Evolutionary conservation across 306 rosid species (phyloP).

Genomic region (Sphenostylis stenocarpa): DNA sequence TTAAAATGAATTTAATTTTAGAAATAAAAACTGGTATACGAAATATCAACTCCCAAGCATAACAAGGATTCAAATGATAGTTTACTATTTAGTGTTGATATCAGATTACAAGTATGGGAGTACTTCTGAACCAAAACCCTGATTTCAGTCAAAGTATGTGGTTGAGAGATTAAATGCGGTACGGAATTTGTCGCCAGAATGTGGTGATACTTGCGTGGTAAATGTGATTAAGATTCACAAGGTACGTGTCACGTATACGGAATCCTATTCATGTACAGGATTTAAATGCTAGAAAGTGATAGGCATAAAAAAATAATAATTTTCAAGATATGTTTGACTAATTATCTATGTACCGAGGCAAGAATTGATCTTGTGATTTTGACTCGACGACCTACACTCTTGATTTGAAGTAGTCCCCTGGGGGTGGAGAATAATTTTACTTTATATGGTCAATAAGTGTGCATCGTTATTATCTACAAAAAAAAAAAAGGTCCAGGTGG

Average conservation of each 20-base stretch:
- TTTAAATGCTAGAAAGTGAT: constrained; percentile 12
- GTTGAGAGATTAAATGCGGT: not conserved
- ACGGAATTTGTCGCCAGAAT: not conserved
- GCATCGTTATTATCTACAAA: no score
- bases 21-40: not conserved
- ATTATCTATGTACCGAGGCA: not conserved
- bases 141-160: not conserved
- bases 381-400: not conserved
- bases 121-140: not conserved
- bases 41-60: not conserved
- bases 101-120: not conserved
- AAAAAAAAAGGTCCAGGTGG: no score
- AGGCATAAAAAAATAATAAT: not conserved
- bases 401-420: not conserved
- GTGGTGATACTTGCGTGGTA: constrained; percentile 10
- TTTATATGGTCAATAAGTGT: not conserved
- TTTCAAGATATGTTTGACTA: not conserved
- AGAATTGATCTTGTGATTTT: not conserved
- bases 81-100: not conserved
- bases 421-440: not conserved
- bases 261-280: not conserved
- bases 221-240: not conserved
- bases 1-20: not conserved
- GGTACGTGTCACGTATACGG: not conserved
- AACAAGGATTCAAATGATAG: not conserved